Evolutionary conservation across 257 asterid genomes (phyloP), one percentile per base, ranked within the genome.

Genomic region (Avicennia marina): DNA sequence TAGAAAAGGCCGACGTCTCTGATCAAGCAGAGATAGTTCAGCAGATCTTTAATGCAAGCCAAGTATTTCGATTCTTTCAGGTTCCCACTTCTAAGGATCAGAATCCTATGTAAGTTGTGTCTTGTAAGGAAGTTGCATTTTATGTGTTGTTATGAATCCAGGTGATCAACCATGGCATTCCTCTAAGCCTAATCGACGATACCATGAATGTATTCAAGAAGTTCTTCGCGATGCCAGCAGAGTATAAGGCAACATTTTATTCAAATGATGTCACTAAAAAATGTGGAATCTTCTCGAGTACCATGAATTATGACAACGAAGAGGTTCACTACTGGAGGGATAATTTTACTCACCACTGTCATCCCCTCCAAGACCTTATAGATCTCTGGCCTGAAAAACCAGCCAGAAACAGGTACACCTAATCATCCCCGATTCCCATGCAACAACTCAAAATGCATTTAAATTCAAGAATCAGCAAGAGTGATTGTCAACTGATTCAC

Each of bases 271-370:
- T 43, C 0, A 45, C 5, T 11, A 58, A 21, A 27, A 73, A 66
- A 10, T 86, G 88, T 67, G 73, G 85, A 58, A 32, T 86, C 8
- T 79, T 32, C 67, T 72, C 86, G 0, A 84, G 95, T 77, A 62
- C 81, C 2, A 3, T 74, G 34, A 73, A 77, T 39, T 77, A 87
- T 33, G 74, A 75, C 26, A 52, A 43, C 0, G 94, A 79, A 64
- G 72, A 77, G 1, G 21, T 78, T 53, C 86, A 79, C 42, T 77
- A 65, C 24, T 81, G 94, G 94, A 79, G 84, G 67, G 90, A 87
- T 22, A 78, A 75, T 49, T 62, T 84, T 46, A 75, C 84, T 4
- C 95, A 85, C 64, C 77, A 65, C 16, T 79, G 87, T 33, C 71
- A 82, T 43, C 95, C 95, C 1, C 12, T 82, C 0, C 62, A 82